Evolutionary conservation across 2,329 filamentous ascomycete species (phyloP), one percentile per base, ranked within the genome.

Genomic region (Helminthosporium solani): DNA sequence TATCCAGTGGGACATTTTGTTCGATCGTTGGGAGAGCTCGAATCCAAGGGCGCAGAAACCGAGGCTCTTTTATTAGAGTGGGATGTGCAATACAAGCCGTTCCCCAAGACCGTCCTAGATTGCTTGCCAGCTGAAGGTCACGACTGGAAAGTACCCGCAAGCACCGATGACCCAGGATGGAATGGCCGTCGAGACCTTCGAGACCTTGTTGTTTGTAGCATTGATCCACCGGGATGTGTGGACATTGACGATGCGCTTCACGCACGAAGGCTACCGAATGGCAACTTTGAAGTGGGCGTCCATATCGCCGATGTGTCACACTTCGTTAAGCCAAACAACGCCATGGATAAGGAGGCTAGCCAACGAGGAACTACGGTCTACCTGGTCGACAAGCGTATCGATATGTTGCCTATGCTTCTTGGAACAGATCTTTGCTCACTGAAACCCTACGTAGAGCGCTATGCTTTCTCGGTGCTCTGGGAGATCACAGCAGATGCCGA

Each of bases 301-400:
- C 95, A 99, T 71, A 99, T 99, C 70, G 95, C 94, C 21, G 94
- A 99, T 70, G 94, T 99, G n/a, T 97, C 94, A 8, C 88, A 99
- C 73, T 99, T 99, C 66, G 94, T 99, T 62, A 95, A 94, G 72
- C 91, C 95, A 20, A 90, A 88, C 70, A 99, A 92, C 63, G 87
- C 94, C 43, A 99, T 99, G 94, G 95, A 99, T 67, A 82, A 85
- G 38, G 94, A 99, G 73, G 94, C 94, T 2, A 94, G 90, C 64
- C 83, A 95, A 63, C 86, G 94, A 61, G 94, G 94, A 52, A 97
- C 94, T 3, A 97, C 92, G 0, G 94, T 99, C 21, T 99, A 99
- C 68, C 78, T 99, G 14, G 94, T 99, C 2, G 94, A 99, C 72
- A 99, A 99, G 78, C 90, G 94, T 61, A 99, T 99, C 61, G 95